These are phyloP conservation scores for Escovopsis weberi DNA, from an alignment of 2,329 filamentous ascomycete genomes.

Conservation along the genomic window DNA sequence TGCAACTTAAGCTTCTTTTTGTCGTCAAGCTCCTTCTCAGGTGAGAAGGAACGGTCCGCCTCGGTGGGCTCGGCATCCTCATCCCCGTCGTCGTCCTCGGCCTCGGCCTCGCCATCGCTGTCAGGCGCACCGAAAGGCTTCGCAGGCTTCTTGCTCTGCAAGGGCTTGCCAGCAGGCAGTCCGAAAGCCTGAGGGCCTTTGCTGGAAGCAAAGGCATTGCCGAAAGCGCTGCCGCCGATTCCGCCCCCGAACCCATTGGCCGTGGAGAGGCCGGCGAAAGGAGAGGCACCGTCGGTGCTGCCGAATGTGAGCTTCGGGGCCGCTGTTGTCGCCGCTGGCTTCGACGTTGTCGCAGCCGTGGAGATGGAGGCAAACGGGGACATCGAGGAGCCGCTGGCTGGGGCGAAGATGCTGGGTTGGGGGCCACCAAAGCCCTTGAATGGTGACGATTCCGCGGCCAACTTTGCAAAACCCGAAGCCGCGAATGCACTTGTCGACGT, in stretches of 20 bases:
- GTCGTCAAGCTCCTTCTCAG: conserved; percentile 43
- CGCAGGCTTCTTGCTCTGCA: conserved; percentile 44
- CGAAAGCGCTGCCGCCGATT: conserved; percentile 22
- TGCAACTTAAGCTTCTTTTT: conserved; percentile 54
- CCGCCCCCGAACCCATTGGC: conserved; percentile 34
- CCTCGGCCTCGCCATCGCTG: conserved; percentile 41
- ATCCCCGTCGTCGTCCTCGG: conserved; percentile 24
- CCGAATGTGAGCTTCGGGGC: conserved; percentile 37
- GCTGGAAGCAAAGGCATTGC: conserved; percentile 48
- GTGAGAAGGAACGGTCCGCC: conserved; percentile 28
- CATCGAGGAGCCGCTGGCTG: conserved; percentile 20
- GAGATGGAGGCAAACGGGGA: conserved; percentile 16
- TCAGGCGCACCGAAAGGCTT: conserved; percentile 68
- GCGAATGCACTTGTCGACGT: conserved; percentile 51
- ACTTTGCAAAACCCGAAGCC: conserved; percentile 52
- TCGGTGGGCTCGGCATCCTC: conserved; percentile 30
- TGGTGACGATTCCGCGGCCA: conserved; percentile 48
- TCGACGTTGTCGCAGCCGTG: conserved; percentile 6
- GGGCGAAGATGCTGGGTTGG: conserved; percentile 36
- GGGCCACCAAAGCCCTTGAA: conserved; percentile 42
- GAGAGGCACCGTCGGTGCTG: conserved; percentile 25
- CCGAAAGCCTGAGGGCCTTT: too few relatives aligned
- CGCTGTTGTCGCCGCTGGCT: conserved; percentile 13
- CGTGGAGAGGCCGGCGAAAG: conserved; percentile 31
- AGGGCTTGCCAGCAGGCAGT: conserved; percentile 13